These are phyloP conservation scores for Chloranthus sessilifolius DNA, from an alignment of 164 flowering plant species.

Conservation along the genomic window DNA sequence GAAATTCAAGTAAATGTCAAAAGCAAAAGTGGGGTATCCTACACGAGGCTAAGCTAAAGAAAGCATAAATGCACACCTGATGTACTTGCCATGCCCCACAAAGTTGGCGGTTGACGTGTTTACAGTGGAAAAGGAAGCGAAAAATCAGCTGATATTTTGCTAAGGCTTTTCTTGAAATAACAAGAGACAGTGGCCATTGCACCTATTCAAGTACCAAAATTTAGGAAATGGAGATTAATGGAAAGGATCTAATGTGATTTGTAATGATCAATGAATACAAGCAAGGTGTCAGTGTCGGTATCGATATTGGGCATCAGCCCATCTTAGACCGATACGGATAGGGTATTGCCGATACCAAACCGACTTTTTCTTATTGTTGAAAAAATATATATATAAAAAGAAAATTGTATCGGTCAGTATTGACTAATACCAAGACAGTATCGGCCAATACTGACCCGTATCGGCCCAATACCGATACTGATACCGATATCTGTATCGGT, in stretches of 20 bases:
- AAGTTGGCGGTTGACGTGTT: slow-evolving; percentile 91
- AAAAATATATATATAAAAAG: no score
- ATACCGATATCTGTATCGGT: no score
- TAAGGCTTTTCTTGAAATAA: slow-evolving; percentile 84
- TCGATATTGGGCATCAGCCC: no score
- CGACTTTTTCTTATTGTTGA: no score
- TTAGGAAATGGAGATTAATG: not conserved
- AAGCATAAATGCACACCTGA: slow-evolving; percentile 57
- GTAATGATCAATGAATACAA: not conserved
- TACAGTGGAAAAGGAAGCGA: slow-evolving; percentile 87
- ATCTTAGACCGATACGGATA: no score
- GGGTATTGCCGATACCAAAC: no score
- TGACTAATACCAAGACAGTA: no score
- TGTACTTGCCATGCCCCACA: slow-evolving; percentile 98
- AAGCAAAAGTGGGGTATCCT: not conserved
- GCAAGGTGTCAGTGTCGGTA: no score
- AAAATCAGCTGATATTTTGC: slow-evolving; percentile 88
- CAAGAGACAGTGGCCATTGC: slow-evolving; percentile 87
- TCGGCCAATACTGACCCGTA: no score
- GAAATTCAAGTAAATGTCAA: slow-evolving; percentile 3
- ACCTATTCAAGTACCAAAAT: slow-evolving; percentile 39
- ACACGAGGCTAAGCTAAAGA: not conserved
- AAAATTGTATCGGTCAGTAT: no score
- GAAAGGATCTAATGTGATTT: not conserved
- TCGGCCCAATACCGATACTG: no score